A percentile compares a stretch with the other conserved stretches of the same genome.
phyloP scores from a whole-genome alignment of 108 stramenopile species.

The Bacterosira constricta region DNA sequence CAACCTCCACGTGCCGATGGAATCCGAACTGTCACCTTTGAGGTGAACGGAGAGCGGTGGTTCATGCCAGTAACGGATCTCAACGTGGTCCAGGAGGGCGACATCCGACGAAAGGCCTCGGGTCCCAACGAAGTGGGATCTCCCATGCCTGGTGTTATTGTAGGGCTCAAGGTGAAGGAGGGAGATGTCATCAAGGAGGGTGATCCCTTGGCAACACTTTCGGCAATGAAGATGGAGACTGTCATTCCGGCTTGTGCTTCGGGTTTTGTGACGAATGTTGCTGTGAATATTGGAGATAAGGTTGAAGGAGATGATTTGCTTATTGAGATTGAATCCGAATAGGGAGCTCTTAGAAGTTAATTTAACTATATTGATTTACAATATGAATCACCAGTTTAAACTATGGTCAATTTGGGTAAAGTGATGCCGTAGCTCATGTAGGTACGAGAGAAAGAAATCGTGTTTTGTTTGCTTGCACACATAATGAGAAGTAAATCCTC shows the following conservation, averaged over 20 bases:
- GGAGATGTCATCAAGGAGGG: constrained; percentile 92
- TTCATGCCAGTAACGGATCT: constrained; percentile 71
- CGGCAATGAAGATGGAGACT: constrained; percentile 98
- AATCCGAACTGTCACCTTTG: constrained; percentile 75
- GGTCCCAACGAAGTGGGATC: constrained; percentile 77
- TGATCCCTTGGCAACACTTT: constrained; percentile 84
- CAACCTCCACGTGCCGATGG: constrained; percentile 62
- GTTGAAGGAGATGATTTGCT: constrained; percentile 88
- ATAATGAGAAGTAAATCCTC: no score
- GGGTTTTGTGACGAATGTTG: constrained; percentile 74
- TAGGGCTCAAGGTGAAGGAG: constrained; percentile 76
- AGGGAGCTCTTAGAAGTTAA: background rate
- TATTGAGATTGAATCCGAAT: constrained; percentile 69
- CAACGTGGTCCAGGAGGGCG: constrained; percentile 35
- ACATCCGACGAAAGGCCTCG: constrained; percentile 64
- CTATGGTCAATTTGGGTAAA: no score
- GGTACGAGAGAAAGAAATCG: no score
- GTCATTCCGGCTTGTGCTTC: constrained; percentile 71
- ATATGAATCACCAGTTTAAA: no score
- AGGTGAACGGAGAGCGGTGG: constrained; percentile 84
- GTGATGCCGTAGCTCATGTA: no score
- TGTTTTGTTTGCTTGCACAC: no score
- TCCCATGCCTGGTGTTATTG: constrained; percentile 94
- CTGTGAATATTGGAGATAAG: constrained; percentile 86
- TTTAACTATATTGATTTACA: background rate